Evolutionary conservation across 2,329 filamentous ascomycete genomes (phyloP), one percentile per base, ranked within the genome.

Genomic region (Cladophialophora immunda): DNA sequence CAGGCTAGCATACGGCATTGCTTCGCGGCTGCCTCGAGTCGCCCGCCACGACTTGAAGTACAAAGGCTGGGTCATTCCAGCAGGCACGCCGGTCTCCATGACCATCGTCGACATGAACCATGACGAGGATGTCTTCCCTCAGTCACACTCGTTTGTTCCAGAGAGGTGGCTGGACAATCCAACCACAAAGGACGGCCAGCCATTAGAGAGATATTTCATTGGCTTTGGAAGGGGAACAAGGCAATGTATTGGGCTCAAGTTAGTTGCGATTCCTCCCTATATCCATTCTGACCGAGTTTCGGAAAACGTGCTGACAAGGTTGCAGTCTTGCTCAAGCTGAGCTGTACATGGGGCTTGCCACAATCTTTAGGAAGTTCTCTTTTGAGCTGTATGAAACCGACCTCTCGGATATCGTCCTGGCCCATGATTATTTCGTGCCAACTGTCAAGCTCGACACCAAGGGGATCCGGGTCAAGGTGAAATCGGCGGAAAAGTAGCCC

Each of bases 231-330:
- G 66, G 55, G 66, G 66, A n/a, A 30, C 66, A 25, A 50, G 82
- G 29, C 79, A 80, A 73, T 85, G 83, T 65, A 75, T 81, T 9
- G 83, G 83, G 13, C 80, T 81, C 50, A 81, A 84, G 69, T 69
- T 62, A 41, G 66, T 61, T 45, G 45, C 8, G 17, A 45, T 9
- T 19, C 11, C 22, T 50, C 13, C 22, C 22, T 27, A 15, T 29
- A 30, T 29, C 11, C 19, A 58, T 30, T 47, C 34, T 29, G 34
- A 19, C 30, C 38, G 50, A 34, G 11, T 56, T 19, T 41, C n/a
- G 13, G 38, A n/a, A n/a, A 6, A 5, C 17, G 5, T 29, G 25
- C 58, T 63, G 52, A 52, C 32, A 15, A 50, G 17, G 3, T 32
- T 38, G n/a, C 45, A 78, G 77, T 47, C 73, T 79, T 9, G 77